These are phyloP conservation scores for Butyriboletus appendiculatus DNA, from an alignment of 1,284 basidiomycete species.

Conservation along the genomic window DNA sequence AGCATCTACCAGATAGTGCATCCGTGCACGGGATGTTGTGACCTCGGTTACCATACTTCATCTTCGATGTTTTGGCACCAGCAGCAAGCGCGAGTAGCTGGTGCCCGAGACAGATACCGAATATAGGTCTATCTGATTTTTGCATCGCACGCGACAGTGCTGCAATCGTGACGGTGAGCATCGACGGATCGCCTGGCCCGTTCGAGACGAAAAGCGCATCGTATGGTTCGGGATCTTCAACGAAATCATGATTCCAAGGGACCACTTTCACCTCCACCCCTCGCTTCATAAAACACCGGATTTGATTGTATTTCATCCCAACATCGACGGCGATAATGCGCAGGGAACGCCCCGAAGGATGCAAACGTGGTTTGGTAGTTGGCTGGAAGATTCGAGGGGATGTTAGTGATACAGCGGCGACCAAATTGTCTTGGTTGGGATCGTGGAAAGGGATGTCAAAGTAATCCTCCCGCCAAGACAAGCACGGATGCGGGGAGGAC, in stretches of 20 bases:
- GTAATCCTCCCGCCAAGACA: slow-evolving; percentile 82
- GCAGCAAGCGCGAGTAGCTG: slow-evolving; percentile 95
- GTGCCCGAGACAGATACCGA: slow-evolving; percentile 99
- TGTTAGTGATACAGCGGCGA: slow-evolving; percentile 83
- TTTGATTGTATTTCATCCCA: slow-evolving; percentile 99
- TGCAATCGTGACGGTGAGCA: slow-evolving; percentile 74
- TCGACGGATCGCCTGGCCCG: slow-evolving; percentile 96
- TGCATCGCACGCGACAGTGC: slow-evolving; percentile 76
- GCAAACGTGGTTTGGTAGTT: slow-evolving; percentile 56
- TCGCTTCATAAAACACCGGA: slow-evolving; percentile 92
- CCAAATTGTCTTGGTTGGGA: slow-evolving; percentile 90
- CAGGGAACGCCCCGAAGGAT: slow-evolving; percentile 80
- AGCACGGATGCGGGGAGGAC: slow-evolving; percentile 51
- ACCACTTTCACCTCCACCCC: slow-evolving; percentile 97
- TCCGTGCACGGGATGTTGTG: slow-evolving; percentile 99
- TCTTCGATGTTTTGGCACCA: slow-evolving; percentile 93
- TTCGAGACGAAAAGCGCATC: slow-evolving; percentile 98
- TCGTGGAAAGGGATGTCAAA: slow-evolving; percentile 84
- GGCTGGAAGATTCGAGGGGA: slow-evolving; percentile 75
- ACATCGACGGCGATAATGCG: slow-evolving; percentile 94
- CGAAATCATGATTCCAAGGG: slow-evolving; percentile 96
- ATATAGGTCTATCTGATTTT: slow-evolving; percentile 82
- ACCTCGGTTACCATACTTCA: slow-evolving; percentile 99
- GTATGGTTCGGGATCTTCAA: slow-evolving; percentile 74
- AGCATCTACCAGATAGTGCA: slow-evolving; percentile 92